These are phyloP conservation scores for Citrullus colocynthis DNA, from an alignment of 306 rosid species.

Conservation along the genomic window DNA sequence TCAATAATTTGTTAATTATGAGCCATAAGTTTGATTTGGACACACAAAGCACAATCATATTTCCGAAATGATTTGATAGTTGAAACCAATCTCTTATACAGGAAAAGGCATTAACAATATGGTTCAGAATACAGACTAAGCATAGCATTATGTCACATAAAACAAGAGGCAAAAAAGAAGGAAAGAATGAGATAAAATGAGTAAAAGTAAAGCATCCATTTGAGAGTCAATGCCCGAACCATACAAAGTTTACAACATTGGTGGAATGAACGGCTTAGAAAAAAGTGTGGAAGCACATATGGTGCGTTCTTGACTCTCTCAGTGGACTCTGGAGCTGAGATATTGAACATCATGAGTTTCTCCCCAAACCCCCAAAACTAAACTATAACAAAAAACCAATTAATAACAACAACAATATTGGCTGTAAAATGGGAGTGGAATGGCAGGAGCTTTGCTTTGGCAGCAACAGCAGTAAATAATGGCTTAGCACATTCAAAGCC, in stretches of 20 bases:
- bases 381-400: slow-evolving; percentile 18
- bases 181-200: no score
- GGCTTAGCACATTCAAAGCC: slow-evolving; percentile 50
- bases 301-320: slow-evolving; percentile 99
- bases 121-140: not conserved
- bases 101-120: not conserved
- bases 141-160: no score
- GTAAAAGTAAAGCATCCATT: slow-evolving; percentile 21
- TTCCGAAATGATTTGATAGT: not conserved
- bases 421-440: slow-evolving; percentile 3
- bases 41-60: not conserved
- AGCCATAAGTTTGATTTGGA: not conserved
- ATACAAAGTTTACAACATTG: slow-evolving; percentile 16
- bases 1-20: not conserved
- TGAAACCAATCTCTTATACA: not conserved
- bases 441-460: not conserved
- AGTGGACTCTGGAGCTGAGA: slow-evolving; percentile 8
- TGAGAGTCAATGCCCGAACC: slow-evolving; percentile 99
- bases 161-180: not conserved
- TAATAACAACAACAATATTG: slow-evolving; percentile 33
- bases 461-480: slow-evolving; percentile 47
- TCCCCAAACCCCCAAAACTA: slow-evolving; percentile 3
- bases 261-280: not conserved
- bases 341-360: not conserved
- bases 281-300: slow-evolving; percentile 13